These are phyloP conservation scores for Claviceps spartinae DNA, from an alignment of 2,329 filamentous ascomycete species.

Conservation along the genomic window DNA sequence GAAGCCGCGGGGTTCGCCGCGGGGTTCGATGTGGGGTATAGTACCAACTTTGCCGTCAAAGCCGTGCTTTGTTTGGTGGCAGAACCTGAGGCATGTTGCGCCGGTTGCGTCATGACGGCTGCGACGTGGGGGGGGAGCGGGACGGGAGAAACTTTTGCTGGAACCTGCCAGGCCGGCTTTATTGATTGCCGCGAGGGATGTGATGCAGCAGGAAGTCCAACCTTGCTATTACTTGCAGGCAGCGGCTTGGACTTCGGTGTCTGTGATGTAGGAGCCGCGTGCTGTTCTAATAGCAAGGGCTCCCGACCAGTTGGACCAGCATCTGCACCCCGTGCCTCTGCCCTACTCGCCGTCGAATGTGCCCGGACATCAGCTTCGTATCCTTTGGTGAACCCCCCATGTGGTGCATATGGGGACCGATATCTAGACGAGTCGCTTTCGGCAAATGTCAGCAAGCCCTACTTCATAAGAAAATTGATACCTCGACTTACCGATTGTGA, in stretches of 20 bases:
- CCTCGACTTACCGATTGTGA: constrained; percentile 36
- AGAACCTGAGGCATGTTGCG: neutral
- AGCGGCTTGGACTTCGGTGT: constrained; percentile 13
- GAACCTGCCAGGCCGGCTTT: constrained; percentile 19
- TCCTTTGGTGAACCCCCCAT: constrained; percentile 47
- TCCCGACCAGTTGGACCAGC: neutral
- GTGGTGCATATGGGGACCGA: constrained; percentile 43
- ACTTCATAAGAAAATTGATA: neutral
- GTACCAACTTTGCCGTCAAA: too few relatives aligned
- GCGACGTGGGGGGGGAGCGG: constrained; percentile 30
- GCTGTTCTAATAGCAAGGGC: neutral
- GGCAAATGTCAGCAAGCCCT: constrained; percentile 8
- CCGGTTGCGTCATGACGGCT: constrained; percentile 19
- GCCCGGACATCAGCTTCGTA: constrained; percentile 40
- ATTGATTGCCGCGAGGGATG: constrained; percentile 13
- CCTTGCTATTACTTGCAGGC: constrained; percentile 18
- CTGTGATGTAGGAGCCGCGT: constrained; percentile 4
- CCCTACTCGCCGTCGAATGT: constrained; percentile 26
- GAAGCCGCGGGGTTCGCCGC: constrained; percentile 8
- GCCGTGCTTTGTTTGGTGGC: neutral
- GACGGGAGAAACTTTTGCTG: constrained; percentile 29
- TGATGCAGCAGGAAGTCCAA: constrained; percentile 15
- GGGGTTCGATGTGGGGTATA: too few relatives aligned
- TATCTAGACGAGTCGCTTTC: constrained; percentile 41
- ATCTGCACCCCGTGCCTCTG: constrained; percentile 9